A percentile compares a stretch with the other conserved stretches of the same genome.
Evolutionary conservation across 495 filamentous ascomycete genomes (phyloP).

Genomic region (Friedmanniomyces simplex): DNA sequence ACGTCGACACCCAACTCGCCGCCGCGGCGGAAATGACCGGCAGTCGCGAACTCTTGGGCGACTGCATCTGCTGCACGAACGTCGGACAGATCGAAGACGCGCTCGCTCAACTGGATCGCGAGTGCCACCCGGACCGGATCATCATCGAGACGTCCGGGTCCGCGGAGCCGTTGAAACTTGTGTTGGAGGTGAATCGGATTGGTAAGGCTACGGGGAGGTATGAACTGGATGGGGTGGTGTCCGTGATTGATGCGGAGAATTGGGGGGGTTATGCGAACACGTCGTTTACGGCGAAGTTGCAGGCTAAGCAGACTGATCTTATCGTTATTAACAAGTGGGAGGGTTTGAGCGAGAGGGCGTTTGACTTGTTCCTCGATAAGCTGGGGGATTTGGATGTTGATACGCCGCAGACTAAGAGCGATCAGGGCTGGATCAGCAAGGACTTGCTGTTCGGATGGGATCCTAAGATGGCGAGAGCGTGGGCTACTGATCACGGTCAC

Average conservation of each 20-base stretch:
- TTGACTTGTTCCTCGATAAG: conserved; percentile 74
- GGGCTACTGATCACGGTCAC: conserved; percentile 29
- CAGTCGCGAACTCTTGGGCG: conserved; percentile 82
- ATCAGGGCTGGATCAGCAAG: conserved; percentile 61
- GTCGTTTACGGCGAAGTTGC: conserved; percentile 42
- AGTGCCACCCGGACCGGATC: conserved; percentile 64
- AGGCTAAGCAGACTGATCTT: conserved; percentile 70
- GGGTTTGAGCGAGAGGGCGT: conserved; percentile 50
- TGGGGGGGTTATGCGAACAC: conserved; percentile 95
- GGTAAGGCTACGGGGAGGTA: conserved; percentile 54
- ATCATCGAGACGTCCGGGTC: conserved; percentile 85
- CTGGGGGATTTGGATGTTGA: conserved; percentile 79
- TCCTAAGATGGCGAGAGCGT: conserved; percentile 56
- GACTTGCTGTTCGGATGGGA: conserved; percentile 81
- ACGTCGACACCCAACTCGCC: conserved; percentile 84
- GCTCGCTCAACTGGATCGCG: conserved; percentile 54
- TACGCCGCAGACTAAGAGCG: conserved; percentile 67
- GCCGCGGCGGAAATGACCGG: conserved; percentile 71
- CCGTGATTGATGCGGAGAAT: conserved; percentile 93
- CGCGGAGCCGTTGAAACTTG: conserved; percentile 42
- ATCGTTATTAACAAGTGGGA: conserved; percentile 98
- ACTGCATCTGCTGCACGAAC: conserved; percentile 97
- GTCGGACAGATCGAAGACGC: conserved; percentile 81
- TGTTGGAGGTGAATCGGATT: conserved; percentile 62
- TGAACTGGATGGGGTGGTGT: conserved; percentile 79